These are phyloP conservation scores for Arabidopsis hybrid DNA, from an alignment of 441 rosid genomes.

Conservation along the genomic window DNA sequence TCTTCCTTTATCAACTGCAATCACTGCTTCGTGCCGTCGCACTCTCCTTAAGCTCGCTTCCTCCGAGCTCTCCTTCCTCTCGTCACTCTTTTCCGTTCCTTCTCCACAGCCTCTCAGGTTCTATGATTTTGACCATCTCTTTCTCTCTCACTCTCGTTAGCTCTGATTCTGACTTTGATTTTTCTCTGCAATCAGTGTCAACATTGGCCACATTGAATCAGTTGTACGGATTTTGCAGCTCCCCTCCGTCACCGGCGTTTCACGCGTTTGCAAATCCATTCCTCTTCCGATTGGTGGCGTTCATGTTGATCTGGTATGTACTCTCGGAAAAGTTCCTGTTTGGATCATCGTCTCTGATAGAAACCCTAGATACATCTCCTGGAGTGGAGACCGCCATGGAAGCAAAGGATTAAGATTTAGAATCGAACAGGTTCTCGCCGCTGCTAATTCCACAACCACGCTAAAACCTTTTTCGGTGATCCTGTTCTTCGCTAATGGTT, in stretches of 20 bases:
- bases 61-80: slow-evolving; percentile 82
- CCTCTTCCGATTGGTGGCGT: slow-evolving; percentile 44
- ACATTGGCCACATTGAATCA: slow-evolving; percentile 88
- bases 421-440: slow-evolving; percentile 55
- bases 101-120: slow-evolving; percentile 55
- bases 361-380: slow-evolving; percentile 62
- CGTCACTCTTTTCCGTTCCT: slow-evolving; percentile 46
- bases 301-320: slow-evolving; percentile 81
- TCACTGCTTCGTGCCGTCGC: slow-evolving; percentile 57
- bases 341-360: slow-evolving; percentile 77
- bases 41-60: slow-evolving; percentile 74
- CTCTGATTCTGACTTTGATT: not conserved
- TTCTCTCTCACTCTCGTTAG: slow-evolving; percentile 6
- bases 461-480: slow-evolving; percentile 66
- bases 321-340: slow-evolving; percentile 61
- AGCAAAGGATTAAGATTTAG: slow-evolving; percentile 62
- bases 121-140: not conserved
- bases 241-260: slow-evolving; percentile 68
- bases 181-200: slow-evolving; percentile 48
- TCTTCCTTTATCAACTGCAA: slow-evolving; percentile 46
- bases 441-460: slow-evolving; percentile 54
- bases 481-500: slow-evolving; percentile 76
- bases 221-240: slow-evolving; percentile 63
- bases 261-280: slow-evolving; percentile 81
- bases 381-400: slow-evolving; percentile 54